Base-by-base conservation (phyloP, 495 filamentous ascomycete species). In the Xylaria cubensis region DNA sequence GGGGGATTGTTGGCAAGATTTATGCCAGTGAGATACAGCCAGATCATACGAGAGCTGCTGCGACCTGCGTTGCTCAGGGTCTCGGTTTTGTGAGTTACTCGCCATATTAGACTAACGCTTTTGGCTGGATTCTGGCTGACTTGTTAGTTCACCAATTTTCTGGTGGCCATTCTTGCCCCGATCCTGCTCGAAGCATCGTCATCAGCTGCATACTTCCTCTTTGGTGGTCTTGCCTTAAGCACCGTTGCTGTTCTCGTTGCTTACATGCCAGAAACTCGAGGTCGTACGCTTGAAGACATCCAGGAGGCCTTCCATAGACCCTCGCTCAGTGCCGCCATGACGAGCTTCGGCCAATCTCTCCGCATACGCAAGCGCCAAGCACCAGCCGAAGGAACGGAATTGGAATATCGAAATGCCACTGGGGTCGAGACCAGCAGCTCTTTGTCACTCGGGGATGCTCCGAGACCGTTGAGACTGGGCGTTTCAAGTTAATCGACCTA, bases 161-260 rank as follows among this genome's bases (percentile, higher is more conserved):
- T 92, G n/a, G 86, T 92, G 2, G 90, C 90, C 1, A 83, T 92
- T 63, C 84, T 86, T 5, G 90, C 90, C 0, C 91, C 90, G 0
- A 85, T 91, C 9, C 80, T 93, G 19, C 80, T 92, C 17, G 85
- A 86, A 0, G 83, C 83, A 6, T 88, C 84, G 8, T 83, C 82
- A 7, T 91, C 78, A 51, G 89, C 87, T 0, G 85, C 86, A 0
- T 92, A 92, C 74, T 91, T 91, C 64, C 75, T 92, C 10, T 91
- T 89, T 70, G 90, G 87, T 29, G 78, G 82, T 9, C 67, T 77
- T 8, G 78, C 85, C 2, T 66, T 89, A 17, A 69, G 85, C 34
- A 88, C 88, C 0, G 83, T 85, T 0, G 46, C 81, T 15, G 83
- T 90, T 0, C 86, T 88, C 62, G 77, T 80, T 5, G 44, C 84